A percentile compares a stretch with the other conserved stretches of the same genome.
phyloP scores from a whole-genome alignment of 176 grass and related monocot genomes.

The Stipa capillata region DNA sequence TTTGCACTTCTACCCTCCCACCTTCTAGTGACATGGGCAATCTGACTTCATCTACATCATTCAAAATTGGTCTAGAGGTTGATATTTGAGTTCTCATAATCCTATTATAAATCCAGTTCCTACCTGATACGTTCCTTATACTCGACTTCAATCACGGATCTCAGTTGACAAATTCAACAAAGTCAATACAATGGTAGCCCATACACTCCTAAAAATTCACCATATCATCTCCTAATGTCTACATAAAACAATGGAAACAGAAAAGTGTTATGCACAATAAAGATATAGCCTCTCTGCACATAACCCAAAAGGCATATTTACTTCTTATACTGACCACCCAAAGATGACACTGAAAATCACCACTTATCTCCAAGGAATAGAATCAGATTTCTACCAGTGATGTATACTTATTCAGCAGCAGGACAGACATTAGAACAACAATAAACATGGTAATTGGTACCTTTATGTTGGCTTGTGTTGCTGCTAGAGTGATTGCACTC shows the following conservation, averaged over 20 bases:
- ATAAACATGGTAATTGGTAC: conserved; percentile 32
- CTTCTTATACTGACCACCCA: neutral
- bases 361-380: neutral
- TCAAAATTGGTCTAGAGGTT: neutral
- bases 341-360: neutral
- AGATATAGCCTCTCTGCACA: neutral
- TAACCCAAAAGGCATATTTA: neutral
- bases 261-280: neutral
- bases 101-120: conserved; percentile 3
- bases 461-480: conserved; percentile 74
- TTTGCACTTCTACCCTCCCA: neutral
- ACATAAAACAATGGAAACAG: neutral
- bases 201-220: neutral
- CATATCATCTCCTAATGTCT: neutral
- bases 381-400: neutral
- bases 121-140: too few relatives aligned
- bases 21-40: neutral
- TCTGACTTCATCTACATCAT: neutral
- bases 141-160: too few relatives aligned
- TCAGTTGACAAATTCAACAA: too few relatives aligned
- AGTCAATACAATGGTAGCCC: neutral
- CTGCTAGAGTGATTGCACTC: conserved; percentile 48
- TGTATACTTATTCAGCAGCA: neutral
- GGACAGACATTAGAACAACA: neutral
- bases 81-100: neutral